Base-by-base conservation (phyloP, 73 alveolate genomes). In the Effrenium voratum region DNA sequence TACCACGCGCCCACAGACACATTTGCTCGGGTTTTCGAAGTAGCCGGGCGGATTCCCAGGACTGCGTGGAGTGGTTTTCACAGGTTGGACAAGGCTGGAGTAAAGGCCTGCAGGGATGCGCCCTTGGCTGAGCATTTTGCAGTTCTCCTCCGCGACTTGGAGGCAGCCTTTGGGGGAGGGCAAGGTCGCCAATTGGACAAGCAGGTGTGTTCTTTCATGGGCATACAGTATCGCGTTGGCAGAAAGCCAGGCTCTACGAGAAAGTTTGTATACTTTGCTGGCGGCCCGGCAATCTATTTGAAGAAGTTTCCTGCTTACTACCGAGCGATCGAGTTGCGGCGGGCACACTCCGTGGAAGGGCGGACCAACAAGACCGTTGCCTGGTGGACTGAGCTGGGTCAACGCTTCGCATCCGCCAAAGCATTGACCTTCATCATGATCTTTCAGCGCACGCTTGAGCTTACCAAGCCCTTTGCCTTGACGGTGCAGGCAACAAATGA, bases 341-440 rank as follows among this genome's bases (percentile, higher is more conserved):
- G 66, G 19, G 19, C 66, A 13, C 66, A 52, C n/a, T n/a, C 66
- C 19, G 66, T 24, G 30, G 36, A 60, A 19, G 75, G 75, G 40
- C 16, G 75, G 30, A 60, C 75, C 15, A 60, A 60, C 75, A 60
- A 60, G 75, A 60, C 75, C 16, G 75, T 60, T 32, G 5, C 15
- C 6, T 60, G 75, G 75, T 60, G 75, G 75, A 60, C 75, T 32
- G 81, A 70, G 81, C 81, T 70, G 2, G 81, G 81, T 32, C 81
- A 70, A 32, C 13, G 81, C 13, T 34, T 70, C 49, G 81, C 81
- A 16, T 15, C 13, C 10, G 81, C 81, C 47, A 70, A 34, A 32
- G 36, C 36, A 47, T 24, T 70, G 45, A 32, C 32, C 40, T 70
- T 70, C 81, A 5, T 32, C 13, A 70, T 70, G 81, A 32, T 47